These are phyloP conservation scores for Rhinocladiella mackenziei DNA, from an alignment of 2,329 filamentous ascomycete genomes.

Conservation along the genomic window DNA sequence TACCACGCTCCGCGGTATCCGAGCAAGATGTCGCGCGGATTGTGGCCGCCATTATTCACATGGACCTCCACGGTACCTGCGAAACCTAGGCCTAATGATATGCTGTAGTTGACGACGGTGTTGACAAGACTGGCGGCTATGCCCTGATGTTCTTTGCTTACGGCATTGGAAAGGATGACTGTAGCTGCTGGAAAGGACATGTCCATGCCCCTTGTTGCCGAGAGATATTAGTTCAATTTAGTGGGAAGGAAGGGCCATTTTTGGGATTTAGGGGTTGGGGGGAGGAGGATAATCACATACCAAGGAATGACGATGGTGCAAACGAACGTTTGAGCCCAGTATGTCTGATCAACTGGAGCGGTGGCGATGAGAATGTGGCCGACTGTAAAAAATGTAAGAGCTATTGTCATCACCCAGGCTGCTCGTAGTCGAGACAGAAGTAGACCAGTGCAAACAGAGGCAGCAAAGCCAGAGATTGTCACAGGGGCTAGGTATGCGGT, in stretches of 20 bases:
- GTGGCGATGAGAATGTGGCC: conserved; percentile 42
- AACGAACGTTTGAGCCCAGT: too few relatives aligned
- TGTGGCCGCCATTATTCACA: conserved; percentile 40
- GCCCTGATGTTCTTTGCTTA: conserved; percentile 47
- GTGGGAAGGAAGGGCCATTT: too few relatives aligned
- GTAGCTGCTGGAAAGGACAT: conserved; percentile 63
- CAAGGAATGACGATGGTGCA: conserved; percentile 32
- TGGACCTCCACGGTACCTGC: conserved; percentile 60
- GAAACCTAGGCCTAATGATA: conserved; percentile 62
- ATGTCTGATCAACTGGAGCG: too few relatives aligned
- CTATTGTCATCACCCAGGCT: conserved; percentile 16
- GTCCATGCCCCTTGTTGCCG: conserved; percentile 42
- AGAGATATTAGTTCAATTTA: too few relatives aligned
- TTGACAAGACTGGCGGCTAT: conserved; percentile 56
- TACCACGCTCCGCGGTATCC: conserved; percentile 44
- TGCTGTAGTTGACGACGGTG: conserved; percentile 65
- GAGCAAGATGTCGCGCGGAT: conserved; percentile 32
- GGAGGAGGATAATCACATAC: too few relatives aligned
- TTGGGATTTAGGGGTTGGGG: too few relatives aligned
- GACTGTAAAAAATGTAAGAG: conserved; percentile 32
- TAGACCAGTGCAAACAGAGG: conserved; percentile 31
- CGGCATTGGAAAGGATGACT: conserved; percentile 55
- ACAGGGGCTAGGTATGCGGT: conserved; percentile 14
- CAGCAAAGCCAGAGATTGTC: conserved; percentile 31
- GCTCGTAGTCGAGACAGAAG: conserved; percentile 16